Conservation (phyloP, 768 basidiomycete species). For the Erythrobasidium yunnanense region DNA sequence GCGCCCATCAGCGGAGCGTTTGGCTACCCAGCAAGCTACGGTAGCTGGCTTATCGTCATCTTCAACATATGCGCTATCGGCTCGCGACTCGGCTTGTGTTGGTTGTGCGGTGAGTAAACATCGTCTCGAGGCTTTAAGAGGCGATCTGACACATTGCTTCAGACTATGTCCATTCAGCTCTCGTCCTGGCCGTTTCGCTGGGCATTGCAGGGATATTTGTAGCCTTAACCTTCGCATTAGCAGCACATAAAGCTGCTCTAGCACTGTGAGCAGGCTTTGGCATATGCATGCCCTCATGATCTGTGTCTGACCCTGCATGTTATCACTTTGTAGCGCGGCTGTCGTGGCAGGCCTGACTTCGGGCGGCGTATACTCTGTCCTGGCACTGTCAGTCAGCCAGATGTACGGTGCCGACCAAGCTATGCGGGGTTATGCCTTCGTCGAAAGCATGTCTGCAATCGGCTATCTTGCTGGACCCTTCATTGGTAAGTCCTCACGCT, state of each 20-base stretch:
- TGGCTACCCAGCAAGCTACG: not conserved
- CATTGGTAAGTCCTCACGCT: not conserved
- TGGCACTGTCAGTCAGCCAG: not conserved
- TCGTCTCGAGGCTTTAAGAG: not conserved
- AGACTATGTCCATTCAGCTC: not conserved
- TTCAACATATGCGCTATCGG: not conserved
- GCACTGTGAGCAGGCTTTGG: no score
- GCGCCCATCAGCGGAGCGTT: not conserved
- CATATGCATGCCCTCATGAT: no score
- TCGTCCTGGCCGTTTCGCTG: not conserved
- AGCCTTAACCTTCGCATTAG: not conserved
- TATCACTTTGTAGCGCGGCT: not conserved
- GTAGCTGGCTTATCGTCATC: not conserved
- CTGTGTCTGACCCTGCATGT: not conserved
- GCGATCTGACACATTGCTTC: not conserved
- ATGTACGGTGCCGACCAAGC: not conserved
- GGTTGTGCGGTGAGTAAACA: not conserved
- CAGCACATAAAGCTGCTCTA: not conserved
- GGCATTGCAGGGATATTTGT: not conserved
- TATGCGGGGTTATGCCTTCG: not conserved
- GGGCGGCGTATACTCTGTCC: not conserved
- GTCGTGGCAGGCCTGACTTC: not conserved
- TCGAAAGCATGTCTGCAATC: not conserved
- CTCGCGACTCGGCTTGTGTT: not conserved
- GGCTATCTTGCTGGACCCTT: not conserved